Percentiles rank a stretch among this genome's conserved stretches.
phyloP scores from a whole-genome alignment of 2,329 filamentous ascomycete genomes.

The Sarocladium strictum region DNA sequence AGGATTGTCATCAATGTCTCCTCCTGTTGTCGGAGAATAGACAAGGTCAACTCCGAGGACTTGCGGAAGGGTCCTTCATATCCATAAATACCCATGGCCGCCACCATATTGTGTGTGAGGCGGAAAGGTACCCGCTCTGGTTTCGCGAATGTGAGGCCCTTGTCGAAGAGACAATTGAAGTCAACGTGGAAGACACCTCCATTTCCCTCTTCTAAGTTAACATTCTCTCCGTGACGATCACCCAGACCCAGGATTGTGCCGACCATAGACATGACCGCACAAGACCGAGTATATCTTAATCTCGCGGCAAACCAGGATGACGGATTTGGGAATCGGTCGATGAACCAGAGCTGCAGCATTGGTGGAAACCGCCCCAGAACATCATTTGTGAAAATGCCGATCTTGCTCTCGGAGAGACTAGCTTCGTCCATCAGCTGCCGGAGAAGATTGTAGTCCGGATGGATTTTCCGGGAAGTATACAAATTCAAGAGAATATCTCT shows the following conservation, averaged over 20 bases:
- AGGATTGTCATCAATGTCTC: conserved; percentile 97
- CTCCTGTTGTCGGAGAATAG: conserved; percentile 80
- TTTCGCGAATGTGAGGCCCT: conserved; percentile 90
- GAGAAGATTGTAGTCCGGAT: conserved; percentile 64
- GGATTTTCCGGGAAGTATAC: conserved; percentile 69
- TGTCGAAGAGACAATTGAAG: conserved; percentile 99
- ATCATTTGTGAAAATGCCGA: conserved; percentile 63
- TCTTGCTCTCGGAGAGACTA: conserved; percentile 49
- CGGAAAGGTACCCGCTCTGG: conserved; percentile 94
- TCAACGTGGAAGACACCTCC: conserved; percentile 96
- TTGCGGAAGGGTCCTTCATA: conserved; percentile 90
- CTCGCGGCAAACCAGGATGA: conserved; percentile 87
- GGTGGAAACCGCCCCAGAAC: conserved; percentile 66
- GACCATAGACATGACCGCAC: conserved; percentile 99
- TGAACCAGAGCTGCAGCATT: conserved; percentile 89
- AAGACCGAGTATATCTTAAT: conserved; percentile 84
- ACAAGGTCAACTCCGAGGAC: conserved; percentile 82
- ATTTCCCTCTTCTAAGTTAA: conserved; percentile 87
- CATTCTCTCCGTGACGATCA: conserved; percentile 95
- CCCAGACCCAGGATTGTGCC: conserved; percentile 90
- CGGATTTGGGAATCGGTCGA: conserved; percentile 89
- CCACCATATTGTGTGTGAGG: conserved; percentile 96
- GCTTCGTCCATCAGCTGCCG: conserved; percentile 59
- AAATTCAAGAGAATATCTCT: conserved; percentile 81
- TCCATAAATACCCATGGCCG: conserved; percentile 92